Evolutionary conservation across 495 filamentous ascomycete species (phyloP), one percentile per base, ranked within the genome.

Genomic region (Penicillium herquei): DNA sequence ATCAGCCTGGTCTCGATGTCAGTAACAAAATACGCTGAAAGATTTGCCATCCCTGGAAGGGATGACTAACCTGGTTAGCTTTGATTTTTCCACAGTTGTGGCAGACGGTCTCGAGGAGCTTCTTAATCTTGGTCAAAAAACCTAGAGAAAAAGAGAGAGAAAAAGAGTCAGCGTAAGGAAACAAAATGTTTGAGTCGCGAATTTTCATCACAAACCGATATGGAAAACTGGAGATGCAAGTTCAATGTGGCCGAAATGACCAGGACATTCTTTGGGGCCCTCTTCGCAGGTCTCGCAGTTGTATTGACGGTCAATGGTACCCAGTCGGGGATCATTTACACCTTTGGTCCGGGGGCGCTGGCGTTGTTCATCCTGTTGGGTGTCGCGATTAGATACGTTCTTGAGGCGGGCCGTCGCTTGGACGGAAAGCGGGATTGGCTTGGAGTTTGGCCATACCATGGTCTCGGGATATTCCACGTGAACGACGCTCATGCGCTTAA

Each of bases 201-300:
- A 41, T 57, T 26, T 39, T 21, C 43, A 17, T 8, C 37, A 46
- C 43, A 26, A 91, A 91, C 76, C 76, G 40, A 78, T 77, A 64
- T 99, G 94, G 68, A 87, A 99, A 57, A 98, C 94, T 12, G 94
- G 94, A 62, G 86, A 87, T 10, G 94, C 91, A 51, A 99, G 82
- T 68, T 99, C 95, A 57, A 97, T 97, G 70, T 98, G 95, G 35
- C 94, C 94, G 63, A 97, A 99, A 71, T 99, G 94, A 31, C 94
- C 94, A 53, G 92, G 91, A 72, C 94, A 99, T 68, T 96, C 90
- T 34, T 89, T 87, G 81, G 96, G 96, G 63, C 87, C 84, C 71
- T 98, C 92, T 61, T 90, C 86, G 70, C 94, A 99, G 42, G 94
- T 99, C 61, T 86, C 90, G 75, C 94, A 99, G 66, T 90, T 92